Percentiles rank a stretch among this genome's conserved stretches.
Evolutionary conservation across 345 rosid species (phyloP).

Genomic region (Boechera stricta): DNA sequence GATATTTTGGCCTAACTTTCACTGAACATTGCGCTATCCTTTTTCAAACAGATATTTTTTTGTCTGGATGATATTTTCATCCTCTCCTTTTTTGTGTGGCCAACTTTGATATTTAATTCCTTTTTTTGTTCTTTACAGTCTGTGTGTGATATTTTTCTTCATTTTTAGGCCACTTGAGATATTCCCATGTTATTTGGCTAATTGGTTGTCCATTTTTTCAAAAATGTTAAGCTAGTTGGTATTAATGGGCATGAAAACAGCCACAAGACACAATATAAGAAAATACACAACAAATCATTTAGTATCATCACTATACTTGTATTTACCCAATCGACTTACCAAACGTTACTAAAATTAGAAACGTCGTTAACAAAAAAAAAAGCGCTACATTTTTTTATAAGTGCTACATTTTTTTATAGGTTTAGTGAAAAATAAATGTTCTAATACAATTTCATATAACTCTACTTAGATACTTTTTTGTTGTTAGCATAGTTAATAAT

Average conservation of each 20-base stretch:
- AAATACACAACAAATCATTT: too few species aligned
- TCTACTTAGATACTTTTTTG: too few species aligned
- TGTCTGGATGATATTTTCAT: constrained; percentile 23
- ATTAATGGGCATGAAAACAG: constrained; percentile 6
- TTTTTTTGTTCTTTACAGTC: constrained; percentile 23
- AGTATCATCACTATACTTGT: too few species aligned
- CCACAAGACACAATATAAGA: constrained; percentile 6
- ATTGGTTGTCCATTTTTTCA: not conserved
- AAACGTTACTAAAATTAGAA: too few species aligned
- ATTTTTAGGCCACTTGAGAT: constrained; percentile 28
- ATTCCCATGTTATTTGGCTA: constrained; percentile 15
- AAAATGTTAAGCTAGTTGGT: constrained; percentile 9
- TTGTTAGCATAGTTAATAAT: too few species aligned
- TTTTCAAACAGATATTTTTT: constrained; percentile 39
- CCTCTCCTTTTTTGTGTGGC: constrained; percentile 40
- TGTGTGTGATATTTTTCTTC: constrained; percentile 22
- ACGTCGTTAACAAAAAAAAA: too few species aligned
- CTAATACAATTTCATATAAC: too few species aligned
- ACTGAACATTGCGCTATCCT: constrained; percentile 18
- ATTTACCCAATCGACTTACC: too few species aligned
- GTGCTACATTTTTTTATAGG: too few species aligned
- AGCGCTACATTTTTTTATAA: too few species aligned
- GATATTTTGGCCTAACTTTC: constrained; percentile 41
- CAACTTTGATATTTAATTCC: constrained; percentile 24
- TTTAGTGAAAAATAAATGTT: too few species aligned